Conservation (phyloP, 805 yeast species). For the Cyberlindnera mississippiensis region DNA sequence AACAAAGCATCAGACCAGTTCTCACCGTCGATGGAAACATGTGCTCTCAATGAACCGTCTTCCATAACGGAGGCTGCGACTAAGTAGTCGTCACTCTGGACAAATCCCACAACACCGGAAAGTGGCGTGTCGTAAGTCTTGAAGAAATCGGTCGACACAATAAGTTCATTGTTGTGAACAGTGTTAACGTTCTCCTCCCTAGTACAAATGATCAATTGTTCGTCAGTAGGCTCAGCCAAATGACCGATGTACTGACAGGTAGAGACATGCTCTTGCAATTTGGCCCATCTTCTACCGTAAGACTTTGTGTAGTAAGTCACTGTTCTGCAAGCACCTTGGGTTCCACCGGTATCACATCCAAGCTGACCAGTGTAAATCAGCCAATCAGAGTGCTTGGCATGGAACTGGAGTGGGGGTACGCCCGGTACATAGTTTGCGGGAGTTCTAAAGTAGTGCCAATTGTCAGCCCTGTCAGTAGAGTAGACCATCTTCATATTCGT, state of each 20-base stretch:
- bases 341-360: conserved; percentile 39
- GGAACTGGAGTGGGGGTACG: conserved; percentile 58
- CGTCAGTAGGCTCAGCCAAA: conserved; percentile 41
- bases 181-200: conserved; percentile 35
- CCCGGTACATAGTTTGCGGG: conserved; percentile 47
- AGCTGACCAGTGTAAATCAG: conserved; percentile 69
- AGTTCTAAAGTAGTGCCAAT: conserved; percentile 40
- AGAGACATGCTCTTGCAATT: conserved; percentile 48
- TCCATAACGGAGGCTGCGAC: conserved; percentile 63
- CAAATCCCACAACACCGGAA: conserved; percentile 66
- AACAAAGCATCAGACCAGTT: conserved; percentile 74
- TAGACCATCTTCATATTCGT: conserved; percentile 39
- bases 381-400: conserved; percentile 48
- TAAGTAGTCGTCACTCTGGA: conserved; percentile 64
- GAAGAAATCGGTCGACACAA: conserved; percentile 25
- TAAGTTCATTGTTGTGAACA: conserved; percentile 30
- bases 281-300: conserved; percentile 60
- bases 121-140: conserved; percentile 36
- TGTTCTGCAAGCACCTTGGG: conserved; percentile 43
- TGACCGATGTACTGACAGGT: conserved; percentile 68
- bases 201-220: conserved; percentile 63
- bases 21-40: conserved; percentile 74
- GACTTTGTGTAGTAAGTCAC: conserved; percentile 61
- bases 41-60: conserved; percentile 55
- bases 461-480: conserved; percentile 65